Conservation (phyloP, 345 rosid genomes). For the Brassica nigra region DNA sequence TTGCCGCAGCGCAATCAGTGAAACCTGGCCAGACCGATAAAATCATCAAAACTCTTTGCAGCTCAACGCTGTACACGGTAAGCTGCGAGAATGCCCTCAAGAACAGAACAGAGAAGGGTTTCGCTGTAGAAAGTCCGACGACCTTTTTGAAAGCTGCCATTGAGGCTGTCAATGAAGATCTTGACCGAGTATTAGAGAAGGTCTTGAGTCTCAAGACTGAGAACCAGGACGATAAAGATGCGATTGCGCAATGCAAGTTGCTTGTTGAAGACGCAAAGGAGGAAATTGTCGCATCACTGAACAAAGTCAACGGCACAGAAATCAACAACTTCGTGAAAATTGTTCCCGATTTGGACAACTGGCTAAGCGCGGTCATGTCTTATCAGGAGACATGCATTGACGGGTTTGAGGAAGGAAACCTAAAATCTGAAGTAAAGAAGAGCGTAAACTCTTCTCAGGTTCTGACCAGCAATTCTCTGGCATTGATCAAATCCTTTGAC, state of each 20-base stretch:
- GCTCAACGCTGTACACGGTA: not conserved
- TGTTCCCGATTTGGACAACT: not conserved
- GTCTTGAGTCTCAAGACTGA: not conserved
- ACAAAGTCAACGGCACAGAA: not conserved
- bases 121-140: not conserved
- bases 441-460: not conserved
- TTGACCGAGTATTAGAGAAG: not conserved
- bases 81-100: not conserved
- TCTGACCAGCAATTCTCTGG: not conserved
- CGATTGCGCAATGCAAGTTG: not conserved
- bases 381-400: not conserved
- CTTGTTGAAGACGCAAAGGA: not conserved
- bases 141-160: not conserved
- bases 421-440: not conserved
- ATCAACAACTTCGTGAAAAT: not conserved
- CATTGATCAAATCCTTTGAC: not conserved
- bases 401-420: constrained; percentile 1
- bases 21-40: not conserved
- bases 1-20: not conserved
- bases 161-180: not conserved
- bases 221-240: not conserved
- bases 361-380: not conserved
- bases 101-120: not conserved
- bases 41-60: not conserved
- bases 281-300: constrained; percentile 1